These are phyloP conservation scores for Solanum lycopersicoides DNA, from an alignment of 257 asterid genomes.

Conservation along the genomic window DNA sequence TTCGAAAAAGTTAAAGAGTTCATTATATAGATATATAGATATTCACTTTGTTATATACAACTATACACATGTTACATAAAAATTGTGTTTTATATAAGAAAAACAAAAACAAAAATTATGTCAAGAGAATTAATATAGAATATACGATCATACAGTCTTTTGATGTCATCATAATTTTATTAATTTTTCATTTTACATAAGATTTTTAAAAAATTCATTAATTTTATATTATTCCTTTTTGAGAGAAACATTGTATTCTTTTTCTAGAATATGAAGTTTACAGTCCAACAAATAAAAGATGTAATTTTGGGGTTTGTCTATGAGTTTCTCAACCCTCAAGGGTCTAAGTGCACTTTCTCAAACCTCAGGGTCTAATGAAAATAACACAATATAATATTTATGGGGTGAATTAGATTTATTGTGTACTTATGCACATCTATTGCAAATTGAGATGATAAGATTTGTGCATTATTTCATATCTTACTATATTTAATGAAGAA, in stretches of 20 bases:
- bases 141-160: too few relatives aligned
- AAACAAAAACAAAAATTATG: too few relatives aligned
- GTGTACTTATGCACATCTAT: too few relatives aligned
- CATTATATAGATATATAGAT: too few relatives aligned
- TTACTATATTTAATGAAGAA: not conserved
- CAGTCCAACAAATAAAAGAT: not conserved
- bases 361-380: not conserved
- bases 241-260: not conserved
- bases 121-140: too few relatives aligned
- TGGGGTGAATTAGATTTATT: not conserved
- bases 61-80: too few relatives aligned
- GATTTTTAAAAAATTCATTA: too few relatives aligned
- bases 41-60: too few relatives aligned
- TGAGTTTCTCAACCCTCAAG: not conserved
- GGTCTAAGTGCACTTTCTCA: not conserved
- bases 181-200: not conserved
- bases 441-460: not conserved
- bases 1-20: too few relatives aligned
- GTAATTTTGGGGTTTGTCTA: not conserved
- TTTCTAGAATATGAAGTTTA: not conserved
- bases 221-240: not conserved
- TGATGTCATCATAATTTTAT: too few relatives aligned
- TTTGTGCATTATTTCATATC: not conserved
- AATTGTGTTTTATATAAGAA: too few relatives aligned
- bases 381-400: not conserved